These are phyloP conservation scores for Colletotrichum tabaci DNA, from an alignment of 2,329 filamentous ascomycete genomes.

Conservation along the genomic window DNA sequence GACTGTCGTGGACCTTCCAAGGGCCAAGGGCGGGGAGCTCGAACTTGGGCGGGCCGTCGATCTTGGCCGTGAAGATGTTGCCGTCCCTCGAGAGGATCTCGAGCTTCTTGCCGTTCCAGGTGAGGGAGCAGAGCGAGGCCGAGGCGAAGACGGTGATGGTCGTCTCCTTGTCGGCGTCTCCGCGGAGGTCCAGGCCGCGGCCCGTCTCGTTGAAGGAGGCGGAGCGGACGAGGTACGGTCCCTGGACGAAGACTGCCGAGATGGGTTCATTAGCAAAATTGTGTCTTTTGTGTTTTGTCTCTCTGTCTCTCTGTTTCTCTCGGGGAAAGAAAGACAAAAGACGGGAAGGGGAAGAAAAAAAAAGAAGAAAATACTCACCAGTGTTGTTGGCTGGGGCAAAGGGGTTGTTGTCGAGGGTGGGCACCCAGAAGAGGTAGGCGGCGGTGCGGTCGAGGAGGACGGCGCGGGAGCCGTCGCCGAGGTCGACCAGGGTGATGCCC, in stretches of 20 bases:
- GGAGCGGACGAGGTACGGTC: slow-evolving; percentile 66
- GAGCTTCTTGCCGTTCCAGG: slow-evolving; percentile 65
- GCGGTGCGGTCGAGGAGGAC: slow-evolving; percentile 67
- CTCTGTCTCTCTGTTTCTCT: too few species aligned
- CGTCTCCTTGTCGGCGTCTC: slow-evolving; percentile 60
- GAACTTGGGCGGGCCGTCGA: slow-evolving; percentile 49
- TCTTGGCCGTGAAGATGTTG: slow-evolving; percentile 48
- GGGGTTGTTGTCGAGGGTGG: slow-evolving; percentile 64
- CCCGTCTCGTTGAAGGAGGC: slow-evolving; percentile 53
- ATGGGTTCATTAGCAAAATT: not conserved
- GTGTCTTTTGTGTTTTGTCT: too few species aligned
- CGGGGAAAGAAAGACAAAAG: too few species aligned
- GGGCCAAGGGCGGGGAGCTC: slow-evolving; percentile 57
- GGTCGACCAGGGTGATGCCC: slow-evolving; percentile 63
- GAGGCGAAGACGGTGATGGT: slow-evolving; percentile 64
- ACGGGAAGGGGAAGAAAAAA: too few species aligned
- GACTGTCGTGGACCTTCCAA: slow-evolving; percentile 64
- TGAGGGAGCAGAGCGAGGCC: slow-evolving; percentile 58
- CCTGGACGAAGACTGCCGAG: slow-evolving; percentile 63
- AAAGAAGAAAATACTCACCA: slow-evolving; percentile 50
- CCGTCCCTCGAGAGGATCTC: slow-evolving; percentile 47
- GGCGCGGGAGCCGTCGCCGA: slow-evolving; percentile 63
- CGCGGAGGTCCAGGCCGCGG: slow-evolving; percentile 58
- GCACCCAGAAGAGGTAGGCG: slow-evolving; percentile 72
- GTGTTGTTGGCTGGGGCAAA: slow-evolving; percentile 61